phyloP scores from a whole-genome alignment of 2,329 filamentous ascomycete genomes.

The Aspergillus sp. region DNA sequence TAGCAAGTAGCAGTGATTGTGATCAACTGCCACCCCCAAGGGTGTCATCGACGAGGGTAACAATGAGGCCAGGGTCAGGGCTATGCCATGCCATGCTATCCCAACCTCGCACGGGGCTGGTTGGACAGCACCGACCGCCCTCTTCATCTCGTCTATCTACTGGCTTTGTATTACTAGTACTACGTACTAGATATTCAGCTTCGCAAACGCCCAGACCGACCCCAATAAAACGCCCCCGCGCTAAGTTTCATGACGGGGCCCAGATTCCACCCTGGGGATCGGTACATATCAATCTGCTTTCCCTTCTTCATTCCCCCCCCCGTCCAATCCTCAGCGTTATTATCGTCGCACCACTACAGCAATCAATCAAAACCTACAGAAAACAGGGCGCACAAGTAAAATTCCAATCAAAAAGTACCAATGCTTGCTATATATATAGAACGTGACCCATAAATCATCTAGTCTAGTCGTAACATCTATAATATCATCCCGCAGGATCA shows the following conservation, averaged over 20 bases:
- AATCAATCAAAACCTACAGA: neutral
- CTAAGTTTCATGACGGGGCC: slow-evolving; percentile 14
- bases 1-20: neutral
- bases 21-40: neutral
- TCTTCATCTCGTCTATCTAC: too few relatives aligned
- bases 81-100: neutral
- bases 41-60: neutral
- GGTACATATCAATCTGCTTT: neutral
- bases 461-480: slow-evolving; percentile 10
- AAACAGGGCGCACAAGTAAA: neutral
- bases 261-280: neutral
- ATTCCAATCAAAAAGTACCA: neutral
- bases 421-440: slow-evolving; percentile 1
- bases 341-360: neutral
- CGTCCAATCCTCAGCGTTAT: too few relatives aligned
- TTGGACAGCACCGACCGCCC: neutral
- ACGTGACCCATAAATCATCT: slow-evolving; percentile 4
- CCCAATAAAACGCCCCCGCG: neutral
- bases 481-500: neutral
- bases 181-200: too few relatives aligned
- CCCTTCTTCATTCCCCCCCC: neutral
- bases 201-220: neutral
- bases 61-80: neutral
- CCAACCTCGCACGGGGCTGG: neutral
- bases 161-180: too few relatives aligned